Percentiles rank a stretch among this genome's conserved stretches.
These are phyloP conservation scores for Beta macrorhiza DNA, from an alignment of 179 eudicot species.

Conservation along the genomic window DNA sequence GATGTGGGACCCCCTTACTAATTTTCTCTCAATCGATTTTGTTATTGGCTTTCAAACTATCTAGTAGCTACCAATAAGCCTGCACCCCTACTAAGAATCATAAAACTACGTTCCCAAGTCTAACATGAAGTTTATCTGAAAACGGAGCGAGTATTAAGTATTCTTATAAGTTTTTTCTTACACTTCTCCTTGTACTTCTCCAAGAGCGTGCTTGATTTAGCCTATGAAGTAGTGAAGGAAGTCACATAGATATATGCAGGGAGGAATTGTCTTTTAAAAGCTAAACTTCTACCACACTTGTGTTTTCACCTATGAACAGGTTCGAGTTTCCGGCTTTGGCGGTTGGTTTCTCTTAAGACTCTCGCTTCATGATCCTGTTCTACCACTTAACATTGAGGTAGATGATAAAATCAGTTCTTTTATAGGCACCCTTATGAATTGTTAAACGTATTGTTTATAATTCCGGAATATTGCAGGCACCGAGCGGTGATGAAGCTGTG, in stretches of 20 bases:
- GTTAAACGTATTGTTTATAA: not conserved
- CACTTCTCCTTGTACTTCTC: not conserved
- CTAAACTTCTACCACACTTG: constrained; percentile 2
- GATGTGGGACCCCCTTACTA: no score
- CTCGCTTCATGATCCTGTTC: constrained; percentile 97
- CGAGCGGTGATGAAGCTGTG: constrained; percentile 66
- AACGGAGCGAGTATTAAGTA: not conserved
- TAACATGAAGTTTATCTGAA: no score
- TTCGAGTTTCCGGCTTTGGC: constrained; percentile 86
- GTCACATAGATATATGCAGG: not conserved
- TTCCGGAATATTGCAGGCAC: constrained; percentile 46
- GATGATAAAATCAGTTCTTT: not conserved
- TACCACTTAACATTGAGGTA: constrained; percentile 98
- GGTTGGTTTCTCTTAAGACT: constrained; percentile 98
- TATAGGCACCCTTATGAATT: not conserved
- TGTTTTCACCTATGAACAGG: constrained; percentile 38
- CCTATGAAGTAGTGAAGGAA: not conserved
- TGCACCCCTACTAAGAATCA: no score
- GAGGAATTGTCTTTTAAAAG: not conserved
- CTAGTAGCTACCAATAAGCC: no score
- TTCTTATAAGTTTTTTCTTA: not conserved
- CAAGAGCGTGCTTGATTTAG: not conserved
- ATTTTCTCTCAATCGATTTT: no score
- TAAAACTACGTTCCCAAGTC: no score
- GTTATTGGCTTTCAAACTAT: no score